Evolutionary conservation across 179 eudicot species (phyloP), one percentile per base, ranked within the genome.

Genomic region (Amaranthus tricolor): DNA sequence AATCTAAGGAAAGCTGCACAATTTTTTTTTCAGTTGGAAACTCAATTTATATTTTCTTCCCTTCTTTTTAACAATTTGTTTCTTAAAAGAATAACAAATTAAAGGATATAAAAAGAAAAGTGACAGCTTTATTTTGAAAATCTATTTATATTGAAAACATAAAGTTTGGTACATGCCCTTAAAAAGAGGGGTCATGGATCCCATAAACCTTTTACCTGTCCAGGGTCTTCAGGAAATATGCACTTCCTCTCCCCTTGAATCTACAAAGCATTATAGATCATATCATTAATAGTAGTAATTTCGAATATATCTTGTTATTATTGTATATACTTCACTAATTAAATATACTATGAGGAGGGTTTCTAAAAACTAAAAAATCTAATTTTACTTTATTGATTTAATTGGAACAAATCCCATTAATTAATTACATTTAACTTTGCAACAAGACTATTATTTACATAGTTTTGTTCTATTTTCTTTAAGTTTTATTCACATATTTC

Each of bases 201-300:
- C 86, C 77, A 84, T 85, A 86, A 87, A 85, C 74, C 53, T 76
- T 74, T 31, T 89, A 87, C 93, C 92, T 91, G 94, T 68, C 92
- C 91, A 83, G 96, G 89, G 84, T 92, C 93, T 81, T 90, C 90
- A 78, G 91, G 91, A 85, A 90, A 88, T 75, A 88, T 82, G 78
- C 87, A 84, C 85, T 84, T 92, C 77, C 85, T 89, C 66, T 91
- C 94, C 71, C 88, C 93, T 68, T 68, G 57, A 54, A 40, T 80
- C 80, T 77, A 77, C 74, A 65, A 59, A 66, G 43, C 50, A 55
- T 45, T 31, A 31, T 31, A 3, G 11, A 65, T 71, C 57, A 64
- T 14, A 20, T 45, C 51, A 68, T 69, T 14, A 40, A 63, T 48
- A 49, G 55, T 55, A 17, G 50, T 64, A 52, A 52, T 52, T 6